Percentiles rank a stretch among this genome's conserved stretches.
phyloP scores from a whole-genome alignment of 1,284 basidiomycete genomes.

The Cutaneotrichosporon dermatis region DNA sequence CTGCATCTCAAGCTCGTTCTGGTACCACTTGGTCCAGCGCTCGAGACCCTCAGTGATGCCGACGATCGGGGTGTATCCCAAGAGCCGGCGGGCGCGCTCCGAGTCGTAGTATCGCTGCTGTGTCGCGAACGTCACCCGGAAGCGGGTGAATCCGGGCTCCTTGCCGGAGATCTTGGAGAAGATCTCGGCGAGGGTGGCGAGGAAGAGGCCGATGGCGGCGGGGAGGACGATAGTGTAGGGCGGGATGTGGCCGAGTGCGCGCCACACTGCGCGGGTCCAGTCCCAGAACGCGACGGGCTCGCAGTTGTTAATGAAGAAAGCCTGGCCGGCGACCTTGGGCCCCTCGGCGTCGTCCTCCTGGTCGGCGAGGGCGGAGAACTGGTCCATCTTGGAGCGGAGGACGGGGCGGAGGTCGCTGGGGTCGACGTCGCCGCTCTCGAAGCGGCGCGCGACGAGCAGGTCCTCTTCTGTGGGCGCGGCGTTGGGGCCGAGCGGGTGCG shows the following conservation, averaged over 20 bases:
- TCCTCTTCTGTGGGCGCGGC: conserved; percentile 57
- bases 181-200: conserved; percentile 70
- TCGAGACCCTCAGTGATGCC: conserved; percentile 83
- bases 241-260: conserved; percentile 62
- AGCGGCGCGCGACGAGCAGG: conserved; percentile 59
- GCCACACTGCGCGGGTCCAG: conserved; percentile 81
- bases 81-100: conserved; percentile 83
- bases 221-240: conserved; percentile 60
- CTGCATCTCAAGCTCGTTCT: conserved; percentile 37
- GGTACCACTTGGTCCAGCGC: conserved; percentile 50
- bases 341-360: conserved; percentile 24
- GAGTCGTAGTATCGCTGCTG: conserved; percentile 83
- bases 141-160: conserved; percentile 84
- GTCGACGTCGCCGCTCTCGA: conserved; percentile 50
- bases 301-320: conserved; percentile 96
- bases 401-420: conserved; percentile 56
- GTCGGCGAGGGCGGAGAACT: conserved; percentile 51
- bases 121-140: conserved; percentile 69
- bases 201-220: conserved; percentile 61
- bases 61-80: conserved; percentile 89
- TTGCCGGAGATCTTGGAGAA: conserved; percentile 71
- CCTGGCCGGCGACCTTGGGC: conserved; percentile 75
- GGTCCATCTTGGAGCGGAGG: conserved; percentile 58
- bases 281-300: conserved; percentile 98
- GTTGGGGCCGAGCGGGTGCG: conserved; percentile 75